A percentile compares a stretch with the other conserved stretches of the same genome.
phyloP scores from a whole-genome alignment of 345 rosid genomes.

The Fremontodendron californicum region DNA sequence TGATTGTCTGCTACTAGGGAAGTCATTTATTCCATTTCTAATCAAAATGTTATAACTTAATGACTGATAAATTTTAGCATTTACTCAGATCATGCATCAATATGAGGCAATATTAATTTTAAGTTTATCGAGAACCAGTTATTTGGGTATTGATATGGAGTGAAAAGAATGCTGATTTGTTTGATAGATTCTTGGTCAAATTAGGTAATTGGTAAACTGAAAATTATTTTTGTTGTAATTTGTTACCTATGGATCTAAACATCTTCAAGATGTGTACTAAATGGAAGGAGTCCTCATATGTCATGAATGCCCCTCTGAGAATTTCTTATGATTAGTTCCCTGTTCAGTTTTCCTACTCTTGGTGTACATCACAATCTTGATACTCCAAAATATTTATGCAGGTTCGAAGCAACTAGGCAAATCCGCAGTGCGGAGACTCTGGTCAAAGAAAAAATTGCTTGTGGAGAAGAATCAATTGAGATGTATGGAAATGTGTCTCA shows the following conservation, averaged over 20 bases:
- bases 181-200: neutral
- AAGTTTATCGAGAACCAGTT: neutral
- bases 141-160: neutral
- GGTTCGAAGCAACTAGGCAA: slow-evolving; percentile 82
- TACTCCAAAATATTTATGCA: slow-evolving; percentile 27
- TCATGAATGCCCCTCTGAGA: neutral
- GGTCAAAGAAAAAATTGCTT: slow-evolving; percentile 49
- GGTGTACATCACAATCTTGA: neutral
- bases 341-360: neutral
- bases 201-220: neutral
- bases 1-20: neutral
- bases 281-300: neutral
- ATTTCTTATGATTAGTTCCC: neutral
- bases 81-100: neutral
- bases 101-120: neutral
- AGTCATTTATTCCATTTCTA: neutral
- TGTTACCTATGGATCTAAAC: neutral
- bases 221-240: neutral
- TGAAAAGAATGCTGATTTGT: neutral
- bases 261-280: neutral
- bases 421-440: slow-evolving; percentile 53
- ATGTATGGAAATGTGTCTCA: slow-evolving; percentile 33
- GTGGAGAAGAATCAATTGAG: slow-evolving; percentile 44
- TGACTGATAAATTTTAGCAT: neutral
- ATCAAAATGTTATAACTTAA: neutral